phyloP scores from a whole-genome alignment of 257 asterid genomes.

The Eustoma russellianum region DNA sequence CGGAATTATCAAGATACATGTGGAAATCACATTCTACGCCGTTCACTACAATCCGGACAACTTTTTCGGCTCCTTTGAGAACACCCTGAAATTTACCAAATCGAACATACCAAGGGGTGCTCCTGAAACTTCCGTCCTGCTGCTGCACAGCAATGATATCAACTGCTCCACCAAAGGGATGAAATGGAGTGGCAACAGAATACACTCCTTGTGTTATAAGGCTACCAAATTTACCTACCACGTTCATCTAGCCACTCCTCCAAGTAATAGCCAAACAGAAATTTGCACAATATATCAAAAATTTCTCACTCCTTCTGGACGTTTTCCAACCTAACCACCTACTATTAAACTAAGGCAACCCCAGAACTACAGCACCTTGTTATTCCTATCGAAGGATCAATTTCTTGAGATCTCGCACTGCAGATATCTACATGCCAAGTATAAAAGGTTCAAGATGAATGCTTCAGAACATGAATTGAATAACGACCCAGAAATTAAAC shows the following conservation, averaged over 20 bases:
- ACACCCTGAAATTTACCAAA: conserved; percentile 94
- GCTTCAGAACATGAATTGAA: conserved; percentile 17
- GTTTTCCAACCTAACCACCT: conserved; percentile 16
- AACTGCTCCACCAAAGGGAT: conserved; percentile 97
- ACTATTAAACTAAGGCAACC: conserved; percentile 3
- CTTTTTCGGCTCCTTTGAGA: conserved; percentile 77
- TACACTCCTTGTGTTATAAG: conserved; percentile 68
- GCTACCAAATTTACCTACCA: conserved; percentile 73
- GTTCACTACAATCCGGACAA: conserved; percentile 75
- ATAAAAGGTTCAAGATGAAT: conserved; percentile 10
- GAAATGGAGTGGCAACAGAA: conserved; percentile 92
- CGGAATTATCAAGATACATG: conserved; percentile 82
- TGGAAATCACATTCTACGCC: conserved; percentile 69
- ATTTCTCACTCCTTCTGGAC: conserved; percentile 1
- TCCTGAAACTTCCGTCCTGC: conserved; percentile 67
- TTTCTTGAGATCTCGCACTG: conserved; percentile 17
- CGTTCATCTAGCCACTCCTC: conserved; percentile 52
- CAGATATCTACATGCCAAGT: conserved; percentile 46
- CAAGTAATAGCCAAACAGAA: conserved; percentile 18
- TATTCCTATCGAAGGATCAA: conserved; percentile 1
- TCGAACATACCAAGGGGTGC: conserved; percentile 91
- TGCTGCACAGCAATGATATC: conserved; percentile 81
- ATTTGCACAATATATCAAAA: conserved; percentile 4
- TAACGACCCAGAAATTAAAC: conserved; percentile 12
- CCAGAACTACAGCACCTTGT: background rate